Percentiles rank a stretch among this genome's conserved stretches.
Conservation (phyloP, 129 eudicot genomes). For the Smallanthus sonchifolius region DNA sequence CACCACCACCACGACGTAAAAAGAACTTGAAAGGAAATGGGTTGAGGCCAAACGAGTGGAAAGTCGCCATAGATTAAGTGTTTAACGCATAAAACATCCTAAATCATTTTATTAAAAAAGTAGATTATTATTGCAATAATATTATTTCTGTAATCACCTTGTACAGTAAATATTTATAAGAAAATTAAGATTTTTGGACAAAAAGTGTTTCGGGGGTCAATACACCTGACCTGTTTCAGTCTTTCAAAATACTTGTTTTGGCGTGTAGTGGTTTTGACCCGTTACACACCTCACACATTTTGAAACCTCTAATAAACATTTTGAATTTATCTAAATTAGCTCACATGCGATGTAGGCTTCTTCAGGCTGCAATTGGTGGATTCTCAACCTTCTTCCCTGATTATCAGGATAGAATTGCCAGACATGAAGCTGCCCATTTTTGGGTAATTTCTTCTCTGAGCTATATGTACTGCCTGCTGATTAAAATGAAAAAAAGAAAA, state of each 20-base stretch:
- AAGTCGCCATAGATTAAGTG: not conserved
- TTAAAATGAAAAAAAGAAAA: not conserved
- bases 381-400: constrained; percentile 86
- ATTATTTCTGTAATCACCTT: not conserved
- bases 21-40: not conserved
- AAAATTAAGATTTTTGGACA: not conserved
- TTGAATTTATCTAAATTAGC: constrained; percentile 14
- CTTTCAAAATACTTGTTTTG: not conserved
- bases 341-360: constrained; percentile 60
- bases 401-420: constrained; percentile 88
- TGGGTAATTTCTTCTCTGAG: constrained; percentile 45
- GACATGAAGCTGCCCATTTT: constrained; percentile 98
- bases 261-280: not conserved
- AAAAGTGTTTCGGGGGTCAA: not conserved
- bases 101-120: not conserved
- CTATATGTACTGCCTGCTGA: constrained; percentile 2
- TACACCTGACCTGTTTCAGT: not conserved
- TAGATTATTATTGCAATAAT: not conserved
- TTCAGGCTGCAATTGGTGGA: constrained; percentile 89
- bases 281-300: not conserved
- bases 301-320: not conserved
- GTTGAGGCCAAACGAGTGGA: not conserved
- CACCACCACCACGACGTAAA: too few relatives aligned
- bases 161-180: not conserved
- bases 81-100: not conserved